Base-by-base conservation (phyloP, 805 yeast genomes). In the Teunomyces funiuensis region DNA sequence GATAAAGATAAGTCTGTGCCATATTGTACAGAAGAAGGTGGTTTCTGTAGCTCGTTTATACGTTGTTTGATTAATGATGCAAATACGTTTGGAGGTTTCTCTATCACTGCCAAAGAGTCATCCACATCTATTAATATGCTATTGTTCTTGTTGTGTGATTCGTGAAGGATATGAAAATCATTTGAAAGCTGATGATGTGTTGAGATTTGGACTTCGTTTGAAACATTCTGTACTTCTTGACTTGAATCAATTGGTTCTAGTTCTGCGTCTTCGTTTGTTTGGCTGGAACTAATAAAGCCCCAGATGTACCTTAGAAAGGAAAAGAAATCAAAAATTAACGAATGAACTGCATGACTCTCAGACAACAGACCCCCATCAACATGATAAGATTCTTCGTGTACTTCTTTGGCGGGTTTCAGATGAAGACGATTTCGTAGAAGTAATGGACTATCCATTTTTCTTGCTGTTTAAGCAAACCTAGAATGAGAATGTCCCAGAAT, bases 1-100 rank as follows among this genome's bases (percentile, higher is more conserved):
- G 30, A 58, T 34, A 41, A 18, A 15, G 40, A 30, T 36, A 70
- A 61, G 2, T 57, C 45, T 1, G 73, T 65, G 3, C 77, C 77
- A 43, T 72, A 72, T 20, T 65, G 62, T 16, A 6, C 25, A 11
- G 34, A 18, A n/a, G 15, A 2, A 20, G 10, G 6, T 18, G n/a
- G 20, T 19, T n/a, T 6, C 18, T 18, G 8, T 11, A 13, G 16
- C 3, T 31, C 14, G 18, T 20, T 31, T 13, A 13, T 31, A 11
- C 34, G 34, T n/a, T 14, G 19, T 19, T 13, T 31, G 13, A 31
- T 20, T 18, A 31, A 11, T 6, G 34, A 11, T 6, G 34, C 18
- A 31, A 31, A 31, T 9, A 31, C 13, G 9, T 31, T 19, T 3
- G 13, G 10, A 11, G 34, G 19, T 8, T 6, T 20, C 13, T n/a